Evolutionary conservation across 805 yeast genomes (phyloP).

Genomic region (Starmerella powellii): DNA sequence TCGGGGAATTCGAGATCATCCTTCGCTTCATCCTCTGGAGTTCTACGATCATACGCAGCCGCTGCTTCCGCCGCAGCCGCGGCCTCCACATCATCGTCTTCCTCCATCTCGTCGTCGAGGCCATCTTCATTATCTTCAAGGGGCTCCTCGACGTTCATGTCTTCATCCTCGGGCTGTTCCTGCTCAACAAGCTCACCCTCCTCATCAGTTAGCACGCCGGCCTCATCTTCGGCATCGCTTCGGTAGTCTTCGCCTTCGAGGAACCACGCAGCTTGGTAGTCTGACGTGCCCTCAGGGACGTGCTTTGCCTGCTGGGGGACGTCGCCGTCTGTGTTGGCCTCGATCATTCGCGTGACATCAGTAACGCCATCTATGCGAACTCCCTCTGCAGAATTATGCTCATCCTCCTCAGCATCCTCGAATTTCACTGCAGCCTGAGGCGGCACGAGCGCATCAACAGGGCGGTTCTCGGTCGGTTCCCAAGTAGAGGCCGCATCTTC

Average conservation of each 20-base stretch:
- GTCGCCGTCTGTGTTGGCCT: conserved; percentile 28
- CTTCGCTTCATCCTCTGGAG: conserved; percentile 36
- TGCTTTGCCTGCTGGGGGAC: conserved; percentile 27
- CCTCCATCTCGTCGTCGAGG: conserved; percentile 16
- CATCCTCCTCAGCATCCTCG: conserved; percentile 25
- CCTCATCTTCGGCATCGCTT: conserved; percentile 32
- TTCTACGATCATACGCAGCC: conserved; percentile 45
- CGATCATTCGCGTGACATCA: conserved; percentile 34
- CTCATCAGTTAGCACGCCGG: conserved; percentile 22
- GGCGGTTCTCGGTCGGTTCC: conserved; percentile 25
- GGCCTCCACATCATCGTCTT: conserved; percentile 33
- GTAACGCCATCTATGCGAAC: conserved; percentile 46
- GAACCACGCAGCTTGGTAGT: conserved; percentile 66
- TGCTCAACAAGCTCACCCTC: conserved; percentile 28
- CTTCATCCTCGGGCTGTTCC: conserved; percentile 36
- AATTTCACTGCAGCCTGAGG: conserved; percentile 20
- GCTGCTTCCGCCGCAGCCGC: conserved; percentile 47
- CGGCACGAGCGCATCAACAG: conserved; percentile 24
- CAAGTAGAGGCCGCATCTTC: conserved; percentile 21
- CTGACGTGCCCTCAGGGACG: conserved; percentile 62
- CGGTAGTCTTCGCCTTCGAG: conserved; percentile 36
- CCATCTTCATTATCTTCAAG: conserved; percentile 19
- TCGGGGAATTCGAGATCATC: conserved; percentile 94
- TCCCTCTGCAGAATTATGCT: conserved; percentile 31
- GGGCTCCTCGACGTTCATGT: conserved; percentile 36